phyloP scores from a whole-genome alignment of 345 rosid species.

The Citrus maxima region DNA sequence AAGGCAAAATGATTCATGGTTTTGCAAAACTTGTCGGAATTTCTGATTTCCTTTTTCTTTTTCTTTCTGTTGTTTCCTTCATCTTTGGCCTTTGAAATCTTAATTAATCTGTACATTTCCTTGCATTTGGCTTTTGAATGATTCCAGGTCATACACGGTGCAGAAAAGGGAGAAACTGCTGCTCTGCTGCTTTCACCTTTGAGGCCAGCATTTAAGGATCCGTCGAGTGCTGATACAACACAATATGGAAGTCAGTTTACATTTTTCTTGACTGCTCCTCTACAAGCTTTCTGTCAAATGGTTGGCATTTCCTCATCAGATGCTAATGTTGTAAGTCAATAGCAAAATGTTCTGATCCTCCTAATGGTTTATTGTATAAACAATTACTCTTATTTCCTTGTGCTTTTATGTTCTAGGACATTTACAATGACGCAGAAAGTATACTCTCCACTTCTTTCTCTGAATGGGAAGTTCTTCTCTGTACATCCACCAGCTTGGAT shows the following conservation, averaged over 20 bases:
- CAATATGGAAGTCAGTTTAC: conserved; percentile 84
- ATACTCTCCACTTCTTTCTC: conserved; percentile 70
- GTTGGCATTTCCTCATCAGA: conserved; percentile 53
- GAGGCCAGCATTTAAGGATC: conserved; percentile 52
- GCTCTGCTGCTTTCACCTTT: conserved; percentile 88
- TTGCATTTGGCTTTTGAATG: conserved; percentile 10
- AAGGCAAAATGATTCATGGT: not conserved
- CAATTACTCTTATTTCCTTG: conserved; percentile 5
- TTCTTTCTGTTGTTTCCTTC: not conserved
- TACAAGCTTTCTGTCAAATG: conserved; percentile 87
- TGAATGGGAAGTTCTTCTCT: conserved; percentile 85
- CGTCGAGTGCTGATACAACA: conserved; percentile 32
- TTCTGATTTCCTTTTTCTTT: not conserved
- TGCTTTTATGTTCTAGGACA: conserved; percentile 40
- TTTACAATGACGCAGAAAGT: conserved; percentile 60
- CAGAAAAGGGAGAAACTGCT: conserved; percentile 88
- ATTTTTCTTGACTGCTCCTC: conserved; percentile 83
- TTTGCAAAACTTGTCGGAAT: not conserved
- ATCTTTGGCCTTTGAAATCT: not conserved
- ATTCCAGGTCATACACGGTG: conserved; percentile 76
- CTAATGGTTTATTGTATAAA: conserved; percentile 1
- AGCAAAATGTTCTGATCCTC: not conserved
- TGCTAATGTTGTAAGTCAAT: conserved; percentile 45
- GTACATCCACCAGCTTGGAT: conserved; percentile 70
- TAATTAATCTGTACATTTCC: conserved; percentile 12